Percentiles rank a stretch among this genome's conserved stretches.
Evolutionary conservation across 768 basidiomycete genomes (phyloP).

Genomic region (Agaricus sinodeliciosus): DNA sequence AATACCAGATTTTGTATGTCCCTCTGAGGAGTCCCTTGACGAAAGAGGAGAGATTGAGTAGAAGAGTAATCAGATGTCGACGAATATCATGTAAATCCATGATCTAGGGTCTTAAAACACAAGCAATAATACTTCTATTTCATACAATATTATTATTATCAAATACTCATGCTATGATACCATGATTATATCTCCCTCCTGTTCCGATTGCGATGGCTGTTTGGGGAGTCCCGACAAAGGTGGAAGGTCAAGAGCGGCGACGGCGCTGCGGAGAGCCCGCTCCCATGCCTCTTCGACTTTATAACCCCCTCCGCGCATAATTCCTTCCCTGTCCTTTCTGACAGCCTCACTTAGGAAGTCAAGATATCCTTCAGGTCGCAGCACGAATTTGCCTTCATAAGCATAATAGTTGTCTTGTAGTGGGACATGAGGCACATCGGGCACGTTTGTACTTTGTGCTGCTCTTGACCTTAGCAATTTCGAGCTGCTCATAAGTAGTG

Average conservation of each 20-base stretch:
- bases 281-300: constrained; percentile 81
- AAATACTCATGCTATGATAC: constrained; percentile 14
- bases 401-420: constrained; percentile 71
- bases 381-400: constrained; percentile 60
- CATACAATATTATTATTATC: constrained; percentile 2
- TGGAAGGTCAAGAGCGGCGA: constrained; percentile 63
- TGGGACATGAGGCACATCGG: constrained; percentile 77
- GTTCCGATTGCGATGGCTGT: constrained; percentile 16
- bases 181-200: constrained; percentile 41
- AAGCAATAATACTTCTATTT: background rate
- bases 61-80: constrained; percentile 39
- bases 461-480: constrained; percentile 56
- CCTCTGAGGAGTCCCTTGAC: constrained; percentile 61
- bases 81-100: constrained; percentile 2
- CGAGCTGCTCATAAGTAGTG: constrained; percentile 39
- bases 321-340: constrained; percentile 66
- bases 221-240: constrained; percentile 33
- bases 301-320: constrained; percentile 82
- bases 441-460: constrained; percentile 56
- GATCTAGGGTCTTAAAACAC: background rate
- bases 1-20: constrained; percentile 83
- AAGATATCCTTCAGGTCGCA: constrained; percentile 52
- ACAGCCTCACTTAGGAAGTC: constrained; percentile 75
- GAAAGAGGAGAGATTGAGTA: constrained; percentile 38
- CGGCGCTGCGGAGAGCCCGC: constrained; percentile 65